phyloP scores from a whole-genome alignment of 2,329 filamentous ascomycete species.

The Macrophomina tecta region DNA sequence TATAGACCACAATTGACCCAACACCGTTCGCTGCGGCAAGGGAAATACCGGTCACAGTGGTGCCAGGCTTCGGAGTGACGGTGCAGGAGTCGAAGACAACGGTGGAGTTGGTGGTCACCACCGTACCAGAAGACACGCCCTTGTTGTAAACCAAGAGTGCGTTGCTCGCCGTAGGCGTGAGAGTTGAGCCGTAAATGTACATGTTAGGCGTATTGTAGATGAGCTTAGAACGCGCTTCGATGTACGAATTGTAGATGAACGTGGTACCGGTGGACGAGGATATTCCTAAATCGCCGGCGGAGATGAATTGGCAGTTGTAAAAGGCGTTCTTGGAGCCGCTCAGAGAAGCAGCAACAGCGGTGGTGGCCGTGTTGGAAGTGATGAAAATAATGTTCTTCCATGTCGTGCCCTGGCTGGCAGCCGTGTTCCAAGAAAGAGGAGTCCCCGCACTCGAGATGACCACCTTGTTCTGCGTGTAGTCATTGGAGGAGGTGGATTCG shows the following conservation, averaged over 20 bases:
- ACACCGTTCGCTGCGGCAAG: constrained; percentile 50
- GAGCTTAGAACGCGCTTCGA: constrained; percentile 52
- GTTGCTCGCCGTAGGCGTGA: constrained; percentile 46
- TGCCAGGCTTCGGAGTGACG: constrained; percentile 40
- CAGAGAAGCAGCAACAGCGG: constrained; percentile 41
- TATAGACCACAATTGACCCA: constrained; percentile 50
- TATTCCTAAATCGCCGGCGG: constrained; percentile 43
- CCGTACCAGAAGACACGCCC: constrained; percentile 35
- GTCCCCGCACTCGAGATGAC: constrained; percentile 39
- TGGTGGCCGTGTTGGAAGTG: constrained; percentile 38
- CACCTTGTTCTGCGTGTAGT: constrained; percentile 48
- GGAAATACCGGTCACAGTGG: constrained; percentile 50
- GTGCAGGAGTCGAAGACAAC: constrained; percentile 50
- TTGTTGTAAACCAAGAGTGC: constrained; percentile 50
- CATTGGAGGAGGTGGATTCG: constrained; percentile 34
- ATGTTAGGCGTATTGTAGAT: constrained; percentile 50
- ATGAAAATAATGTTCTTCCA: constrained; percentile 50
- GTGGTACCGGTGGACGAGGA: constrained; percentile 41
- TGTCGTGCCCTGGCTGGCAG: constrained; percentile 41
- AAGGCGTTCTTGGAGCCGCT: constrained; percentile 51
- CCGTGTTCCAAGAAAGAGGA: constrained; percentile 41
- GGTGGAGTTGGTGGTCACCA: constrained; percentile 44
- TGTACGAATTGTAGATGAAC: constrained; percentile 53
- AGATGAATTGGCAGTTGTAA: constrained; percentile 53
- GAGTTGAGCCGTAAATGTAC: constrained; percentile 53